A percentile compares a stretch with the other conserved stretches of the same genome.
Evolutionary conservation across 192 early-diverging fungal genomes (phyloP).

Genomic region (Umbelopsis sp.): DNA sequence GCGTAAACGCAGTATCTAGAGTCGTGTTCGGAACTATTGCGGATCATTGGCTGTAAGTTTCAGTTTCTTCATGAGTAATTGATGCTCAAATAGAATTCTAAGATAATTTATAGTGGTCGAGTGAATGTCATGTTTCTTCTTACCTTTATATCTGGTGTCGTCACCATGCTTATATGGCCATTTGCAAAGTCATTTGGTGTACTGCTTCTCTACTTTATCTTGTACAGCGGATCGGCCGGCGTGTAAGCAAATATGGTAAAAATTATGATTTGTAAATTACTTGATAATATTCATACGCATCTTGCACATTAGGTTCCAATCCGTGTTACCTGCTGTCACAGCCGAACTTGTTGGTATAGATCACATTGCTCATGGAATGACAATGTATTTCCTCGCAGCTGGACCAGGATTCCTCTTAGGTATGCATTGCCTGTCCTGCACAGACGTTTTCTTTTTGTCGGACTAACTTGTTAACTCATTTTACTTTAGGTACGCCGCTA

Average conservation of each 20-base stretch:
- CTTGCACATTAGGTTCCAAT: constrained; percentile 32
- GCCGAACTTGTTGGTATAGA: constrained; percentile 55
- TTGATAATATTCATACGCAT: too few relatives aligned
- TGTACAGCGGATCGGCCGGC: constrained; percentile 25
- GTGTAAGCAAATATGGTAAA: constrained; percentile 13
- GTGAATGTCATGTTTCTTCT: constrained; percentile 52
- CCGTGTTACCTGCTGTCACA: constrained; percentile 48
- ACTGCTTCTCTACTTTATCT: constrained; percentile 27
- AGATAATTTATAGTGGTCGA: constrained; percentile 31
- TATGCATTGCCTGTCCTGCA: background rate
- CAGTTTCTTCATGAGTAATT: background rate
- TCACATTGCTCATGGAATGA: constrained; percentile 42
- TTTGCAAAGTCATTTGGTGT: constrained; percentile 40
- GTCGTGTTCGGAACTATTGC: constrained; percentile 63
- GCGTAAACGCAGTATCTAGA: constrained; percentile 59
- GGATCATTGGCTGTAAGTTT: constrained; percentile 23
- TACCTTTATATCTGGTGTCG: constrained; percentile 40
- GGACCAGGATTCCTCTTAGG: constrained; percentile 37
- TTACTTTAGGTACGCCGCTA: constrained; percentile 42
- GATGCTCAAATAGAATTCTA: background rate
- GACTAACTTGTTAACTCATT: constrained; percentile 31
- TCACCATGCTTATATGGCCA: constrained; percentile 49
- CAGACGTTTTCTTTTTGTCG: constrained; percentile 8
- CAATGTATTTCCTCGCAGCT: constrained; percentile 45
- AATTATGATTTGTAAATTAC: background rate